Evolutionary conservation across 2,329 filamentous ascomycete species (phyloP), one percentile per base, ranked within the genome.

Genomic region (Pseudogymnoascus sp.): DNA sequence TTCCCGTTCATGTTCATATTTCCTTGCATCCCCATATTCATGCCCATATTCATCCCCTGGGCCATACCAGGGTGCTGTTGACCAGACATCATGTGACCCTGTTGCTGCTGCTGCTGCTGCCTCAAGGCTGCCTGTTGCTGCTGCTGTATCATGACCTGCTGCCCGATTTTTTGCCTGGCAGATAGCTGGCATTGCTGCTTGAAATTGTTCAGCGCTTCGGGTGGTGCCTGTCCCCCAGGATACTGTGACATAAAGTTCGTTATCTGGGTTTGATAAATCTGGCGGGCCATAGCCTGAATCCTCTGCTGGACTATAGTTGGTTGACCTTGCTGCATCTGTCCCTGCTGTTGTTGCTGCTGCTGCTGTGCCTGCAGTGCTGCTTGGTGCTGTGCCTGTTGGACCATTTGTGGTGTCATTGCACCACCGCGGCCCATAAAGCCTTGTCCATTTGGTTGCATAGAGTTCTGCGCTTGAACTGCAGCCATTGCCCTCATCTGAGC

Each of bases 221-320:
- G 59, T 5, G 55, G 52, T 23, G 26, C n/a, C 9, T 59, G 37
- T 1, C 48, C 59, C 18, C 19, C 23, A 30, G 45, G 26, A 12
- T 33, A 62, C 33, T 68, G 69, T n/a, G 65, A 66, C 56, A 75
- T 74, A 70, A 77, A 72, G 34, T 73, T 73, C 62, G 72, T 74
- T 35, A 79, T 52, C 45, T 52, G 45, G 26, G n/a, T 6, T 52
- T 30, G 28, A 35, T 57, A 67, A 61, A 74, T 71, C 59, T 77
- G 74, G 34, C 34, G 55, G 23, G 57, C 21, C 34, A 59, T 41
- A 15, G 57, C 38, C 21, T 35, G 34, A 21, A 59, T 26, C 5
- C 37, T 37, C 18, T 39, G 57, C 37, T 59, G 34, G 33, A 57
- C 23, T 57, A 57, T 35, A 7, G n/a, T 57, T 28, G 26, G 37